Percentiles rank a stretch among this genome's conserved stretches.
Evolutionary conservation across 805 yeast species (phyloP).

Genomic region (Lipomyces chichibuensis): DNA sequence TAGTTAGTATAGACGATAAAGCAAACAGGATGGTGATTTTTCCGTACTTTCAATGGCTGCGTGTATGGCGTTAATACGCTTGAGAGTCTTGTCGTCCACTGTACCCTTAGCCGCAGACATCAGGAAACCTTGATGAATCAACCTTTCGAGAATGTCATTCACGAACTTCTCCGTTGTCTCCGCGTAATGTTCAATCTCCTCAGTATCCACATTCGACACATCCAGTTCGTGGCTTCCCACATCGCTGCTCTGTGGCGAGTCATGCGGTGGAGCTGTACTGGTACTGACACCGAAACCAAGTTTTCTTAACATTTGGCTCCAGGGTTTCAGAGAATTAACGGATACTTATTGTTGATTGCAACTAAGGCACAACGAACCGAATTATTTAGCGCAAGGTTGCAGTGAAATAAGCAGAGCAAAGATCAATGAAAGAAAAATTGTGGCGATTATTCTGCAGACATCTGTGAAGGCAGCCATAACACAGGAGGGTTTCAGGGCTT

Average conservation of each 20-base stretch:
- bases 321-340: not conserved
- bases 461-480: not conserved
- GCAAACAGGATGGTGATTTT: not conserved
- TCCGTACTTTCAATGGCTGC: not conserved
- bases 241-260: not conserved
- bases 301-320: not conserved
- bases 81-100: not conserved
- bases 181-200: conserved; percentile 3
- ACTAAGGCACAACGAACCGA: not conserved
- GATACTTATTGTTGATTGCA: not conserved
- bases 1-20: not conserved
- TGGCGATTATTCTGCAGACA: not conserved
- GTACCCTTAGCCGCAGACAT: conserved; percentile 3
- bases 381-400: not conserved
- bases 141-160: not conserved
- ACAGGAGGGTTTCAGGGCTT: not conserved
- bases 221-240: not conserved
- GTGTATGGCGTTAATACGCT: not conserved
- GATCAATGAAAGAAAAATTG: not conserved
- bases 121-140: not conserved
- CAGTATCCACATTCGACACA: conserved; percentile 3
- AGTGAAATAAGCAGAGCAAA: not conserved
- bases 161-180: not conserved
- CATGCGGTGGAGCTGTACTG: not conserved
- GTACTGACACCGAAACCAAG: not conserved